Conservation (phyloP, 306 rosid genomes). For the Ziziphus jujuba region DNA sequence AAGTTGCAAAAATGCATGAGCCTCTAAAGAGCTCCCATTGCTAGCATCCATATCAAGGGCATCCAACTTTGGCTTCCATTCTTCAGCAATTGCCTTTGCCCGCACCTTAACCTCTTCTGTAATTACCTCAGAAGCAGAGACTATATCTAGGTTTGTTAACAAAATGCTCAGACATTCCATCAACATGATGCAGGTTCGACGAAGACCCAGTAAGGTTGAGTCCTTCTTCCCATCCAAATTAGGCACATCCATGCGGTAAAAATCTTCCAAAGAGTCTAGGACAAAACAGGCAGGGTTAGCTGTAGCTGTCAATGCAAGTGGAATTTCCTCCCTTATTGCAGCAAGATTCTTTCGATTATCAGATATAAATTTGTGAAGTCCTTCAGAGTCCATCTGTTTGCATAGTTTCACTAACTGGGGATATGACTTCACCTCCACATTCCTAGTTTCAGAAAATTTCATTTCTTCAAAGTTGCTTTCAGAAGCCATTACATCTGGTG, state of each 20-base stretch:
- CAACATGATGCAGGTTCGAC: conserved; percentile 97
- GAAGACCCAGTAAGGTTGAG: conserved; percentile 83
- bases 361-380: conserved; percentile 92
- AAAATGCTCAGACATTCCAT: conserved; percentile 89
- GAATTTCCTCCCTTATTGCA: conserved; percentile 87
- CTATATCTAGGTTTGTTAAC: conserved; percentile 45
- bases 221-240: conserved; percentile 84
- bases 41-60: conserved; percentile 91
- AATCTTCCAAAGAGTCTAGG: conserved; percentile 82
- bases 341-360: conserved; percentile 94
- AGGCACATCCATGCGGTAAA: conserved; percentile 63
- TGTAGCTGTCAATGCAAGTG: conserved; percentile 77
- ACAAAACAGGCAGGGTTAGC: conserved; percentile 81
- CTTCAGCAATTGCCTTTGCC: conserved; percentile 80
- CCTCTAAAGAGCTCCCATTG: conserved; percentile 95
- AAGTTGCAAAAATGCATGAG: conserved; percentile 99
- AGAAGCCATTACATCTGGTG: conserved; percentile 47
- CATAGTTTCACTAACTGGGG: conserved; percentile 74
- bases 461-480: conserved; percentile 43
- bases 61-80: conserved; percentile 92
- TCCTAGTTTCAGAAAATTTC: conserved; percentile 45
- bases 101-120: conserved; percentile 64
- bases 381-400: conserved; percentile 82
- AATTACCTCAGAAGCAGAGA: conserved; percentile 47
- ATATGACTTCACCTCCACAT: conserved; percentile 55